Percentiles rank a stretch among this genome's conserved stretches.
Conservation (phyloP, 768 basidiomycete species). For the Amanita inopinata region DNA sequence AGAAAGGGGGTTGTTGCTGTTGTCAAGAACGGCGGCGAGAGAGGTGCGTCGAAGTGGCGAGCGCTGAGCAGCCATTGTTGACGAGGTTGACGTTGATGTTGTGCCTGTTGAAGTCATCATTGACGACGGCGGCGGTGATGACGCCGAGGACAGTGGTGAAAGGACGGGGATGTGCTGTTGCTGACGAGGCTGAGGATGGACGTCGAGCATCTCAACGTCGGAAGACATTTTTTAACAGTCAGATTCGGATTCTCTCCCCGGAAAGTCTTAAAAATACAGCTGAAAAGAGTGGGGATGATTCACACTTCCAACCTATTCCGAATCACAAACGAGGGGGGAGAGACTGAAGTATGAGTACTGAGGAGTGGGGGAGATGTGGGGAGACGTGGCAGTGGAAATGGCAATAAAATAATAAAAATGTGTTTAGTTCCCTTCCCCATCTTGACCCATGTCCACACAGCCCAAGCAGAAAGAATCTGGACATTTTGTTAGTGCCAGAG, state of each 20-base stretch:
- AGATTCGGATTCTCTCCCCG: neutral
- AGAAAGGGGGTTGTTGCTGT: constrained; percentile 9
- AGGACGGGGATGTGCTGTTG: constrained; percentile 14
- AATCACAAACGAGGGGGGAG: neutral
- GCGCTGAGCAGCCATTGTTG: neutral
- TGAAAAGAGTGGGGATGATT: no score
- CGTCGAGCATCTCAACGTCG: constrained; percentile 19
- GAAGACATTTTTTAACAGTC: constrained; percentile 16
- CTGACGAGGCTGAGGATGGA: constrained; percentile 11
- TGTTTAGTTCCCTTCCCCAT: neutral
- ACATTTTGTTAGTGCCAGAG: neutral
- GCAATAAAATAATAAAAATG: neutral
- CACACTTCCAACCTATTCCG: neutral
- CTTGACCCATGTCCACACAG: neutral
- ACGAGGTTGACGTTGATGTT: neutral
- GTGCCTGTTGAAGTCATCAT: neutral
- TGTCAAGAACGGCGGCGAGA: constrained; percentile 7
- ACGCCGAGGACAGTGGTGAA: constrained; percentile 14
- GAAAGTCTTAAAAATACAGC: neutral
- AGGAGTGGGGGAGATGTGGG: neutral
- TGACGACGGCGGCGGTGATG: constrained; percentile 8
- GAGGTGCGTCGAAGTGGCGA: neutral
- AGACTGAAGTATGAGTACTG: constrained; percentile 1
- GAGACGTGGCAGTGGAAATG: constrained; percentile 2
- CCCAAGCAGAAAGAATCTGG: neutral